Evolutionary conservation across 805 yeast genomes (phyloP), one percentile per base, ranked within the genome.

Genomic region (Teunomyces atbi): DNA sequence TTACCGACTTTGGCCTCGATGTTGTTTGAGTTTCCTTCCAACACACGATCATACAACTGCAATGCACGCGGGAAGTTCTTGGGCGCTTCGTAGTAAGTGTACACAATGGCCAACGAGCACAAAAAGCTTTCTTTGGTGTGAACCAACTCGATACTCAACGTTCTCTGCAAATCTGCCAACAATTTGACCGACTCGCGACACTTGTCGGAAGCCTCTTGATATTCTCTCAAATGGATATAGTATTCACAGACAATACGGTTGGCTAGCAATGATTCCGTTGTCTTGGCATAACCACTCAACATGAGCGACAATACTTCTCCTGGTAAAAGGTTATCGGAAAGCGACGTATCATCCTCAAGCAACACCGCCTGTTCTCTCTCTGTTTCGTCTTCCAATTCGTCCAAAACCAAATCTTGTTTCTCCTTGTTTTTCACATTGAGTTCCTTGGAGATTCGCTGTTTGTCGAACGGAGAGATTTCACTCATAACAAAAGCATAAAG

Each of bases 81-180:
- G 8, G 98, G 99, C 0, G 97, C 86, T 61, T 92, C 96, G 58
- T 83, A 78, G 59, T 88, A 85, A 0, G 96, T 87, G 59, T 90
- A 88, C 1, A 86, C 76, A 0, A 83, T 78, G 0, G 94, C 98
- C 45, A 88, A 71, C 19, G 79, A 73, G 30, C 89, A 75, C 6
- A 85, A 71, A 18, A 88, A 66, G 43, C 82, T 86, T 43, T 74
- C 74, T 52, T 74, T 79, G 1, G 90, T 73, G 50, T 81, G 67
- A 0, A 62, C 60, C 33, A 88, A 69, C 7, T 64, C 59, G 6
- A 76, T 66, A 0, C 84, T 83, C 3, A 79, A 66, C 6, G 66
- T 61, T 41, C 76, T 62, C 15, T 74, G 73, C 4, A 74, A 54
- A 13, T 71, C 73, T 0, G 84, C 80, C 8, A 84, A 68, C 2